Evolutionary conservation across 1,284 basidiomycete genomes (phyloP), one percentile per base, ranked within the genome.

Genomic region (Trametes hirsuta): DNA sequence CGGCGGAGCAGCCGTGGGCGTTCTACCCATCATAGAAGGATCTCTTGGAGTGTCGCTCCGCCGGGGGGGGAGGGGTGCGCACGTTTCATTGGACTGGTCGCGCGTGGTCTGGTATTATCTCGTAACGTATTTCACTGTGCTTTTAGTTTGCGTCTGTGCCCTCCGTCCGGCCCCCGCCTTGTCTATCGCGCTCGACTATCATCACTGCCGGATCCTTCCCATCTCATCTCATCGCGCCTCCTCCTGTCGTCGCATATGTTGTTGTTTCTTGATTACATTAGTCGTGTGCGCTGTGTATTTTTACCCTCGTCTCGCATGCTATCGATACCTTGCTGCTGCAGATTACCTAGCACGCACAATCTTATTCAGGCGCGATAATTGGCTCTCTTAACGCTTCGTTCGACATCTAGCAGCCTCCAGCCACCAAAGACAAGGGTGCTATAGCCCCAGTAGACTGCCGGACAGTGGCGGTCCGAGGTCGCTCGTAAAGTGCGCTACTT

Each of bases 1-100:
- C 82, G 36, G 70, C 80, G 59, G 90, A 92, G 6, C 85, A 84
- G 70, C 80, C 87, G 24, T 92, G 90, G 90, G 86, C 86, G 37
- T 84, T 91, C 65, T 86, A 82, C 80, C 35, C 73, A 41, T 62
- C 54, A 58, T 66, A 59, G 59, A 59, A 24, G 34, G 50, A 55
- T 47, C 8, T 30, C 30, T 8, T 30, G 30, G 30, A 30, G 30
- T 8, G 30, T 30, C 30, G 30, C 30, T 30, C 30, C 30, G 30
- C 30, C 30, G 4, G 30, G 30, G 30, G 30, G 30, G 30, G 30
- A 30, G 30, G 30, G 30, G 30, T 30, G 30, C 30, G 30, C 30
- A 18, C 37, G 30, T 48, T 45, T 53, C 42, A 49, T 47, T 44
- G 54, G 56, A 57, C 57, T 46, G 61, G 40, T 53, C 59, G 64